These are phyloP conservation scores for Chrysoporthe puriensis DNA, from an alignment of 2,329 filamentous ascomycete genomes.

Conservation along the genomic window DNA sequence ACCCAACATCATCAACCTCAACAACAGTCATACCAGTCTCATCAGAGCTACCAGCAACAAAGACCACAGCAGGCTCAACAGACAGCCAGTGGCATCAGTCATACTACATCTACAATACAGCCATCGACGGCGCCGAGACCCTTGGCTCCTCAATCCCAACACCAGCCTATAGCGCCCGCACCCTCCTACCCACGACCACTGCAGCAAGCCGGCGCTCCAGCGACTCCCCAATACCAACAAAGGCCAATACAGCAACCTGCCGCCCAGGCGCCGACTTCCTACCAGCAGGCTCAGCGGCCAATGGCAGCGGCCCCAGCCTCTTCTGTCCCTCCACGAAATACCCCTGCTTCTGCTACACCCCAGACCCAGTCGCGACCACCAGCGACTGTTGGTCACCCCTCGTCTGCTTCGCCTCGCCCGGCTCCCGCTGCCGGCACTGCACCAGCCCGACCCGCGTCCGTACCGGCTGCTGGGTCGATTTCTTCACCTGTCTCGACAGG, in stretches of 20 bases:
- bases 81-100: constrained; percentile 7
- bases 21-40: constrained; percentile 28
- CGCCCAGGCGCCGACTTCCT: constrained; percentile 15
- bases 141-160: constrained; percentile 15
- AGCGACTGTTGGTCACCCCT: constrained; percentile 2
- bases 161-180: constrained; percentile 27
- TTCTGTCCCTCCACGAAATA: constrained; percentile 6
- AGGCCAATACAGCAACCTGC: constrained; percentile 22
- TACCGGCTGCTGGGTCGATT: constrained; percentile 2
- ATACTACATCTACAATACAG: neutral
- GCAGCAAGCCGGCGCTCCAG: constrained; percentile 20
- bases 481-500: constrained; percentile 5
- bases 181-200: constrained; percentile 23
- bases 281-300: constrained; percentile 21
- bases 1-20: constrained; percentile 24
- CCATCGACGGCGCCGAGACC: constrained; percentile 15
- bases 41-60: constrained; percentile 17
- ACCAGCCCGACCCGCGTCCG: constrained; percentile 6
- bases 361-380: constrained; percentile 21
- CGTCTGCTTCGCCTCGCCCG: constrained; percentile 16
- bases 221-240: constrained; percentile 23
- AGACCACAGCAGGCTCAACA: constrained; percentile 24
- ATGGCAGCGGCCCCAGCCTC: constrained; percentile 9
- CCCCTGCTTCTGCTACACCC: neutral
- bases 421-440: neutral